phyloP scores from a whole-genome alignment of 2,329 filamentous ascomycete species.

The Thielaviopsis euricoi region DNA sequence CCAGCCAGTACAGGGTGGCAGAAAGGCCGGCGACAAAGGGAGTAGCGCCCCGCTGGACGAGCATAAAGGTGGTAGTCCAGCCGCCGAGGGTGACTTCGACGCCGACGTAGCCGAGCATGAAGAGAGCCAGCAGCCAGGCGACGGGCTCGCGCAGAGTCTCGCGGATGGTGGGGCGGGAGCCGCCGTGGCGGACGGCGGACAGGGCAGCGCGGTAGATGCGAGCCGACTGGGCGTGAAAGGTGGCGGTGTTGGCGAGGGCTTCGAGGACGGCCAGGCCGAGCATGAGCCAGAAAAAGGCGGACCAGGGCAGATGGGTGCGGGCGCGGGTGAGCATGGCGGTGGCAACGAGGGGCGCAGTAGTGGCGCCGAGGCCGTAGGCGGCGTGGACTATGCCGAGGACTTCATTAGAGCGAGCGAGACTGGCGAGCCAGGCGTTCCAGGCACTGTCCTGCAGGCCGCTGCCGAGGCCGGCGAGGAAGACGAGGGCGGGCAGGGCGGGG shows the following conservation, averaged over 20 bases:
- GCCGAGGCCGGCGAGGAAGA: conserved; percentile 52
- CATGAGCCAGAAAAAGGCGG: conserved; percentile 62
- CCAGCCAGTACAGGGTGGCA: conserved; percentile 71
- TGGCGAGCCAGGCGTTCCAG: conserved; percentile 48
- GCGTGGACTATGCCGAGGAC: conserved; percentile 58
- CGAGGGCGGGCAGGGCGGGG: conserved; percentile 45
- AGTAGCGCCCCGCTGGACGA: conserved; percentile 51
- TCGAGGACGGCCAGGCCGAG: conserved; percentile 41
- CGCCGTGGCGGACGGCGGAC: conserved; percentile 17
- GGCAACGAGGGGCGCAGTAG: conserved; percentile 51
- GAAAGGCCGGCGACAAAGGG: conserved; percentile 59
- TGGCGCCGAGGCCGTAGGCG: conserved; percentile 55
- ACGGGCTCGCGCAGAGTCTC: conserved; percentile 32
- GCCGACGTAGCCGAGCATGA: conserved; percentile 66
- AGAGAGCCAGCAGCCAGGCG: conserved; percentile 58
- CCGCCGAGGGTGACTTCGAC: conserved; percentile 58
- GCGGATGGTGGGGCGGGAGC: conserved; percentile 29
- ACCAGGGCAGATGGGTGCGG: conserved; percentile 49
- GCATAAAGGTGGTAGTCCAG: conserved; percentile 80
- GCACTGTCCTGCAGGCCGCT: conserved; percentile 50
- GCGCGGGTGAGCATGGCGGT: conserved; percentile 55
- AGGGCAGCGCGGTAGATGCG: conserved; percentile 32
- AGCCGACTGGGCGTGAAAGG: conserved; percentile 50
- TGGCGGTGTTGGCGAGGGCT: conserved; percentile 28
- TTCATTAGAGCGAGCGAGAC: conserved; percentile 57